phyloP scores from a whole-genome alignment of 768 basidiomycete species.

The Phaeolepiota aurea region DNA sequence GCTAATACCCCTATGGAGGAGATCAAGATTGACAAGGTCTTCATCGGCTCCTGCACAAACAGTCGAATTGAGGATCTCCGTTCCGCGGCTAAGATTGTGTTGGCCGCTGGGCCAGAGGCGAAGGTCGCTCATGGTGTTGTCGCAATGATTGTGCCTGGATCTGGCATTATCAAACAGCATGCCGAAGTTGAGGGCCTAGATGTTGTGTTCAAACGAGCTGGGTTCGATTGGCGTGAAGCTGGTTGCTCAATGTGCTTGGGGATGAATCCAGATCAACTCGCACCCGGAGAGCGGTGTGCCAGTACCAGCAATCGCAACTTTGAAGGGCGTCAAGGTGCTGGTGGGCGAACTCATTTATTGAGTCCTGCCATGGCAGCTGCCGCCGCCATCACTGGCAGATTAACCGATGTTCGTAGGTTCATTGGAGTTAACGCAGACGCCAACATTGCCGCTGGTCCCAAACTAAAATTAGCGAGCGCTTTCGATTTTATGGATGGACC shows the following conservation, averaged over 20 bases:
- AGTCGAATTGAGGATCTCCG: conserved; percentile 90
- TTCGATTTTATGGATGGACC: conserved; percentile 75
- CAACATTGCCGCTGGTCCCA: conserved; percentile 34
- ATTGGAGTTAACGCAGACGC: conserved; percentile 38
- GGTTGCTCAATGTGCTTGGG: conserved; percentile 96
- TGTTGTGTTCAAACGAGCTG: conserved; percentile 78
- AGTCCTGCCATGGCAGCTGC: conserved; percentile 92
- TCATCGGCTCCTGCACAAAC: conserved; percentile 94
- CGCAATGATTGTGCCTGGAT: conserved; percentile 91
- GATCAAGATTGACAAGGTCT: conserved; percentile 79
- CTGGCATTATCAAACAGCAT: conserved; percentile 84
- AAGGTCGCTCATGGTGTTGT: conserved; percentile 68
- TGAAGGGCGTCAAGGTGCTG: conserved; percentile 82
- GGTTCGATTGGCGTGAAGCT: conserved; percentile 93
- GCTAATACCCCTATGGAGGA: conserved; percentile 75
- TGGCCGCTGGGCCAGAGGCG: conserved; percentile 65
- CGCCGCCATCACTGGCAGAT: conserved; percentile 76
- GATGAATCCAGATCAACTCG: conserved; percentile 91
- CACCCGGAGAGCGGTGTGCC: conserved; percentile 78
- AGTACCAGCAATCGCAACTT: conserved; percentile 93
- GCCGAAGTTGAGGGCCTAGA: conserved; percentile 88
- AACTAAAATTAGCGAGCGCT: conserved; percentile 63
- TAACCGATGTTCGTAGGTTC: conserved; percentile 80
- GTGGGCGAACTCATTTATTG: conserved; percentile 83
- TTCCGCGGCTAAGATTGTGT: conserved; percentile 70